phyloP scores from a whole-genome alignment of 768 basidiomycete genomes.

The Terana coerulea region DNA sequence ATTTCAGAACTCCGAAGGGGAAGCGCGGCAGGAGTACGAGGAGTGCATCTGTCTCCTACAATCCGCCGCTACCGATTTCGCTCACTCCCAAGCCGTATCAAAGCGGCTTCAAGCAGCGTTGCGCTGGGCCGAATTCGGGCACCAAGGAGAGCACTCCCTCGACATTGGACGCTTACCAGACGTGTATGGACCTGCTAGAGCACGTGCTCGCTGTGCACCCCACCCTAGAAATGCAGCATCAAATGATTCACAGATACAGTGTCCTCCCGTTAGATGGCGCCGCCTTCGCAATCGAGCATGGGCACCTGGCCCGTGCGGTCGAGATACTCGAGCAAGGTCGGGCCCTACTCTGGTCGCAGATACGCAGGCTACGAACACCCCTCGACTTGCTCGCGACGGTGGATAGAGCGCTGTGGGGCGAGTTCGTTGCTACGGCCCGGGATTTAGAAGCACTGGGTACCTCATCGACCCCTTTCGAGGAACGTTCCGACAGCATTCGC shows the following conservation, averaged over 20 bases:
- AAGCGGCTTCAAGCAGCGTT: too few species aligned
- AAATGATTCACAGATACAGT: background rate
- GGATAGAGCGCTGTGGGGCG: background rate
- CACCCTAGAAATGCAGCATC: background rate
- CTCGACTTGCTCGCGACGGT: slow-evolving; percentile 9
- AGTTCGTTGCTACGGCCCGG: background rate
- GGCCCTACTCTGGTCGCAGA: slow-evolving; percentile 21
- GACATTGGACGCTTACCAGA: background rate
- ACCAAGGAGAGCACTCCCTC: background rate
- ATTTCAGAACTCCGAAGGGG: too few species aligned
- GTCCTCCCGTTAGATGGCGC: background rate
- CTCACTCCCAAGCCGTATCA: too few species aligned
- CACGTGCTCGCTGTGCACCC: background rate
- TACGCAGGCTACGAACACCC: slow-evolving; percentile 16
- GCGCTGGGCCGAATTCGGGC: background rate
- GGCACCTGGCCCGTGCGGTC: slow-evolving; percentile 14
- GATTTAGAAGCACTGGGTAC: background rate
- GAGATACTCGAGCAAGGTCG: slow-evolving; percentile 25
- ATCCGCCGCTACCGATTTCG: too few species aligned
- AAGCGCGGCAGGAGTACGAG: too few species aligned
- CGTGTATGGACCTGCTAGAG: background rate
- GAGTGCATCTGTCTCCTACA: too few species aligned
- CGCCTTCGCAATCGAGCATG: background rate
- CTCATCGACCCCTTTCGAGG: background rate
- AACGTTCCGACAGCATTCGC: background rate